These are phyloP conservation scores for Huiozyma naganishii DNA, from an alignment of 805 yeast species.

Conservation along the genomic window DNA sequence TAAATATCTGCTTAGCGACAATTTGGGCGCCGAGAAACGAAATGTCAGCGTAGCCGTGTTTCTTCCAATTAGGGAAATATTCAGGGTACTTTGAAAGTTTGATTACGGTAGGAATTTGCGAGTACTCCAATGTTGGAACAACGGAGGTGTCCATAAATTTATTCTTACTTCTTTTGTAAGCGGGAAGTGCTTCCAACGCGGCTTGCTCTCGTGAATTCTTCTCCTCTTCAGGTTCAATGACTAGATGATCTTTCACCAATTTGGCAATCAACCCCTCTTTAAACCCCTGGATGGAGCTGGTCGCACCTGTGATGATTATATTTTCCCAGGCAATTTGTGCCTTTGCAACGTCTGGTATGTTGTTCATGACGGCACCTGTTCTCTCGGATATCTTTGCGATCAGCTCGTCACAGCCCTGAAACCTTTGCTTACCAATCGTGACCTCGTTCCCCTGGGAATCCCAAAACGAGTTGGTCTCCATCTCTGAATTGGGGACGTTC, in stretches of 20 bases:
- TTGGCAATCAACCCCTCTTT: constrained; percentile 54
- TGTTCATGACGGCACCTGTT: constrained; percentile 41
- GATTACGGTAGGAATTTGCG: constrained; percentile 75
- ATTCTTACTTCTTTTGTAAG: constrained; percentile 20
- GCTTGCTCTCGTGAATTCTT: constrained; percentile 18
- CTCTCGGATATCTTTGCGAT: constrained; percentile 43
- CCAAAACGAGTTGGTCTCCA: constrained; percentile 59
- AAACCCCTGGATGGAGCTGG: constrained; percentile 65
- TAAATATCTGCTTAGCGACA: constrained; percentile 74
- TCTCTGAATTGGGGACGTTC: constrained; percentile 46
- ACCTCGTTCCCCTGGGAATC: constrained; percentile 48
- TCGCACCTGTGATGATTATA: constrained; percentile 68
- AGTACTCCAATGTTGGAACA: constrained; percentile 24
- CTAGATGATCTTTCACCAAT: constrained; percentile 45
- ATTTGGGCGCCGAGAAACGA: constrained; percentile 81
- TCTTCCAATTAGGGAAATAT: constrained; percentile 92
- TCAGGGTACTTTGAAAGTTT: constrained; percentile 69
- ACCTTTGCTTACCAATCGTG: constrained; percentile 82
- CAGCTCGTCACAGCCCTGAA: constrained; percentile 62
- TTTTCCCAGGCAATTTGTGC: constrained; percentile 82
- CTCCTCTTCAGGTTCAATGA: constrained; percentile 28
- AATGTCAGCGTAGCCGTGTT: constrained; percentile 62
- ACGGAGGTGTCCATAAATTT: constrained; percentile 20
- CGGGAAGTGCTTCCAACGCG: constrained; percentile 23
- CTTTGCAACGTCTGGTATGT: constrained; percentile 54